phyloP scores from a whole-genome alignment of 2,329 filamentous ascomycete species.

The Nectriaceae sp. region DNA sequence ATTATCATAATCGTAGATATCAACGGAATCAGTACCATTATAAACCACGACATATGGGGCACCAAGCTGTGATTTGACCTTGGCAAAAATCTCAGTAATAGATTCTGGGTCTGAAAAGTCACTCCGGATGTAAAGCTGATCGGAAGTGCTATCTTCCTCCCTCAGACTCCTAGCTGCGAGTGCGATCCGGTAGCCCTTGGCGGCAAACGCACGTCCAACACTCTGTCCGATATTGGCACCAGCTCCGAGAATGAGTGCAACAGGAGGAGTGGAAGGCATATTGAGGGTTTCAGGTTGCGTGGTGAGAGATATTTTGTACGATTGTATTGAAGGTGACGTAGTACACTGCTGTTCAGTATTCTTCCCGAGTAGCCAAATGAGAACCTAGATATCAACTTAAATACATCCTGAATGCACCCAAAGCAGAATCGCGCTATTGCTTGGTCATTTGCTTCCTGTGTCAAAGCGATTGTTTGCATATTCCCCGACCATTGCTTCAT shows the following conservation, averaged over 20 bases:
- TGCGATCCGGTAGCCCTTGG: slow-evolving; percentile 25
- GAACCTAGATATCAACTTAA: no score
- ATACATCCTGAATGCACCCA: no score
- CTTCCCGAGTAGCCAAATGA: no score
- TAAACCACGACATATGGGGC: slow-evolving; percentile 23
- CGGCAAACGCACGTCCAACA: slow-evolving; percentile 20
- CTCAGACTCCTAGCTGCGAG: slow-evolving; percentile 20
- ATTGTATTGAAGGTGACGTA: no score
- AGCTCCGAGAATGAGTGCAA: slow-evolving; percentile 27
- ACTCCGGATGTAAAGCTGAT: slow-evolving; percentile 34
- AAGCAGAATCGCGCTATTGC: no score
- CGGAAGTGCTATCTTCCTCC: slow-evolving; percentile 18
- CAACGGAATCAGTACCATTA: slow-evolving; percentile 20
- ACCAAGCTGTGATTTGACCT: slow-evolving; percentile 14
- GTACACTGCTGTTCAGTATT: no score
- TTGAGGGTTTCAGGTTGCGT: not conserved
- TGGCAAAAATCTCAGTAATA: slow-evolving; percentile 10
- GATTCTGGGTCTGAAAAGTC: slow-evolving; percentile 37
- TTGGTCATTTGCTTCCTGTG: no score
- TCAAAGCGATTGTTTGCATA: no score
- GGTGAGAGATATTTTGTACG: no score
- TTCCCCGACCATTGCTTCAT: no score
- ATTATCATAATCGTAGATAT: not conserved
- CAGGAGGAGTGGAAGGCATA: slow-evolving; percentile 2
- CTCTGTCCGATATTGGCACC: slow-evolving; percentile 22